Evolutionary conservation across 306 rosid genomes (phyloP).

Genomic region (Fragaria vesca): DNA sequence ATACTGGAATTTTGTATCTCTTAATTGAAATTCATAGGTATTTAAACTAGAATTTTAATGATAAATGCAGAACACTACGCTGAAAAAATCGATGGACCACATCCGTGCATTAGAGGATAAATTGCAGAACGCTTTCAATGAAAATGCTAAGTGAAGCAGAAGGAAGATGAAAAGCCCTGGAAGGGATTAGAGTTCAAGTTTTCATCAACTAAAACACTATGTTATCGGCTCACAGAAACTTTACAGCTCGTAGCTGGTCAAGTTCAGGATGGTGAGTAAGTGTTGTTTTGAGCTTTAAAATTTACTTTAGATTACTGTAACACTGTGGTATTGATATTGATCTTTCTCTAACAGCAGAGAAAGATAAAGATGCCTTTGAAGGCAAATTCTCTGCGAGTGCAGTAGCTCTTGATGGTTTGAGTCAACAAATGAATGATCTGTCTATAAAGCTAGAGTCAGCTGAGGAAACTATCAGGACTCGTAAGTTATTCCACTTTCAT

Average conservation of each 20-base stretch:
- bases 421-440: constrained; percentile 25
- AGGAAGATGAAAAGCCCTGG: no score
- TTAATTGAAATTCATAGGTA: no score
- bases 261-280: constrained; percentile 45
- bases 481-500: constrained; percentile 42
- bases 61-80: constrained; percentile 61
- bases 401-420: constrained; percentile 48
- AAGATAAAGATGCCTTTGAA: constrained; percentile 69
- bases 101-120: constrained; percentile 52
- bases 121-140: no score
- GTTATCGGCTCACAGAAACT: no score
- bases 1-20: no score
- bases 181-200: no score
- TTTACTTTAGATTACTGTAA: neutral
- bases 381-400: constrained; percentile 60
- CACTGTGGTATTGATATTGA: neutral
- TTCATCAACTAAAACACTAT: no score
- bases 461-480: constrained; percentile 54
- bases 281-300: neutral
- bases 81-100: constrained; percentile 70
- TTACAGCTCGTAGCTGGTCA: no score
- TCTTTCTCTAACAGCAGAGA: constrained; percentile 55
- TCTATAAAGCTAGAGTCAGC: constrained; percentile 62
- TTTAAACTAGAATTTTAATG: neutral
- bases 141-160: no score